These are phyloP conservation scores for Avena eriantha DNA, from an alignment of 176 grass and related monocot genomes.

Conservation along the genomic window DNA sequence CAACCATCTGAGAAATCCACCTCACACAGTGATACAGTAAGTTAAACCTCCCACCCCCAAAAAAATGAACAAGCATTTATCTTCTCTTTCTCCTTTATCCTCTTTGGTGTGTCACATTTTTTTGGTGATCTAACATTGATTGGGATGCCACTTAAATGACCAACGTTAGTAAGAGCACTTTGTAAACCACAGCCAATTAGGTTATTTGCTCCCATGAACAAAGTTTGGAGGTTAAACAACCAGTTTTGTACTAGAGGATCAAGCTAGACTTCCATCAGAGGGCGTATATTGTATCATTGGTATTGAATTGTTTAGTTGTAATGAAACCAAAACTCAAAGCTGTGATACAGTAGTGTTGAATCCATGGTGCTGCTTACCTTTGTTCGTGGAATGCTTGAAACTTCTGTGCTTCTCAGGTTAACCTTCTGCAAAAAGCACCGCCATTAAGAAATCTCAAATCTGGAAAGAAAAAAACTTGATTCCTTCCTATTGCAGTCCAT, in stretches of 20 bases:
- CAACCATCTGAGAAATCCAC: background rate
- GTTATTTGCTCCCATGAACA: background rate
- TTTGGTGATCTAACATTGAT: too few relatives aligned
- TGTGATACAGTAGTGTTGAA: background rate
- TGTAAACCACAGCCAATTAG: background rate
- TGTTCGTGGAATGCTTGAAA: constrained; percentile 60
- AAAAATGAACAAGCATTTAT: background rate
- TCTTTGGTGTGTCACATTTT: background rate
- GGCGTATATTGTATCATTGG: background rate
- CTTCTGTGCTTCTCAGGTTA: constrained; percentile 82
- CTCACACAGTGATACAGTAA: background rate
- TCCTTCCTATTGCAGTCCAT: constrained; percentile 10
- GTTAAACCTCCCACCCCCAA: background rate
- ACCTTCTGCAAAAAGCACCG: constrained; percentile 71
- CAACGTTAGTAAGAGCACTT: background rate
- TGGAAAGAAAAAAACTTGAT: background rate
- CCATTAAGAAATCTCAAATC: constrained; percentile 24
- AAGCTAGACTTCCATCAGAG: background rate
- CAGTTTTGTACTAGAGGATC: background rate
- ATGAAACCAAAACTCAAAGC: constrained; percentile 33
- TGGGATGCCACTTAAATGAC: background rate
- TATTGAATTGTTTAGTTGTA: background rate
- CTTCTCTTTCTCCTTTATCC: background rate
- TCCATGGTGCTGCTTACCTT: constrained; percentile 49
- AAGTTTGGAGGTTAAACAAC: background rate